A percentile compares a stretch with the other conserved stretches of the same genome.
phyloP scores from a whole-genome alignment of 75 land plant genomes.

The Selaginella tamariscina region DNA sequence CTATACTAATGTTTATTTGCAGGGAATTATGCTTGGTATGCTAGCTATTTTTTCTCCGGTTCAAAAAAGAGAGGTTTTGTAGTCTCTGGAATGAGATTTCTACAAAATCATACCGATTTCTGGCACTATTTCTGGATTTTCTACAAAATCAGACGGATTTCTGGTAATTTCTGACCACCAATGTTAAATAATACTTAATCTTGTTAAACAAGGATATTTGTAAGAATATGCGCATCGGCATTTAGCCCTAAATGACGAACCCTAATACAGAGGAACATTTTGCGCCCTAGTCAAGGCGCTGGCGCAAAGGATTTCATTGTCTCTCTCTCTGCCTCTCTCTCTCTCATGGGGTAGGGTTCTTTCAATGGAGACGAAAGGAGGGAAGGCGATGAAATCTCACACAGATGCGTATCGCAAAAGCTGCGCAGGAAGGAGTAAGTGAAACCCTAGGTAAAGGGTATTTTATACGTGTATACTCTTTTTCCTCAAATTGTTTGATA shows the following conservation, averaged over 20 bases:
- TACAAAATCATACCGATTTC: slow-evolving; percentile 3
- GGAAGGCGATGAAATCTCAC: slow-evolving; percentile 99
- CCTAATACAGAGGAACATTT: too few species aligned
- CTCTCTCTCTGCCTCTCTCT: neutral
- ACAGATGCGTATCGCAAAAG: slow-evolving; percentile 99
- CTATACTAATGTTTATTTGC: slow-evolving; percentile 1
- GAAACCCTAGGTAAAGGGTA: slow-evolving; percentile 49
- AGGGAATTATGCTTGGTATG: slow-evolving; percentile 16
- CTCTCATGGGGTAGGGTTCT: neutral
- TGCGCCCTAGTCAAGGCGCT: too few species aligned
- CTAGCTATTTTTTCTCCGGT: slow-evolving; percentile 13
- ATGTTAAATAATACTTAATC: neutral
- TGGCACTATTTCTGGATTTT: neutral
- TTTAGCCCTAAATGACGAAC: too few species aligned
- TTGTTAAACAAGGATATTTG: too few species aligned
- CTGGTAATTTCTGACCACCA: too few species aligned
- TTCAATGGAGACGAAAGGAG: slow-evolving; percentile 94
- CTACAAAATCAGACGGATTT: too few species aligned
- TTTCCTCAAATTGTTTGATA: neutral
- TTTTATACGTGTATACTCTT: neutral
- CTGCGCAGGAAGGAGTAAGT: slow-evolving; percentile 86
- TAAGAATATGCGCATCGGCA: too few species aligned
- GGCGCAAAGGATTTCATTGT: too few species aligned
- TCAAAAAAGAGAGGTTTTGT: slow-evolving; percentile 12
- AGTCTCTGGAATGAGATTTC: neutral